Base-by-base conservation (phyloP, 306 rosid genomes). In the Inga laurina region DNA sequence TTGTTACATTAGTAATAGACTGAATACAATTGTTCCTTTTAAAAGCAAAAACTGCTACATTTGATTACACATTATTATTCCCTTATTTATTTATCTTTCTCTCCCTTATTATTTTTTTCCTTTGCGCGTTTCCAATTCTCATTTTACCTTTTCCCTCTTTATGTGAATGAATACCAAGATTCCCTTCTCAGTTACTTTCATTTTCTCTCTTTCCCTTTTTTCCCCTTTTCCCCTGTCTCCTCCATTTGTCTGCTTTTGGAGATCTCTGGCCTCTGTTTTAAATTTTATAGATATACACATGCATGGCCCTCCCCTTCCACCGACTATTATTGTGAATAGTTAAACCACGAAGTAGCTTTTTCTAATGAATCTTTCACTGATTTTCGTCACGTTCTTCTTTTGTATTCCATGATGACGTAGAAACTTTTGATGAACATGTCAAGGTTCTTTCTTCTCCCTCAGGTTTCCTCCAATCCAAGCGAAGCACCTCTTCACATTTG, bases 401-500 rank as follows among this genome's bases (percentile, higher is more conserved):
- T 32, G 7, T 79, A 70, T 30, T 73, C 35, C 74, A 59, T 59
- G 8, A 67, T 59, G 10, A 39, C 32, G 72, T 77, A 74, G 77
- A 71, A 51, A 69, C 68, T 89, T 87, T 87, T 87, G 54, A 48
- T 78, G 82, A 81, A 19, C 66, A 82, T 13, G 59, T 72, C 22
- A 27, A 14, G 76, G 76, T 72, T 72, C 76, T 72, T 72, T 72
- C 76, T 72, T 72, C 75, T 71, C 35, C 30, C 56, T 14, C 35
- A 44, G 75, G 54, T 71, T 71, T 71, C 75, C 56, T 82, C 66
- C 70, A 5, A 11, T 80, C 43, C 81, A 84, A 82, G 89, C 66
- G 83, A 90, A 75, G 87, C 80, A 84, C 83, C 80, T 81, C 32
- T 70, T 84, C 45, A 80, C 68, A 72, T 43, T 16, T 46, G 79